Evolutionary conservation across 1,139 yeast genomes (phyloP), one percentile per base, ranked within the genome.

Genomic region (Chernovozyma sophiae-reginae): DNA sequence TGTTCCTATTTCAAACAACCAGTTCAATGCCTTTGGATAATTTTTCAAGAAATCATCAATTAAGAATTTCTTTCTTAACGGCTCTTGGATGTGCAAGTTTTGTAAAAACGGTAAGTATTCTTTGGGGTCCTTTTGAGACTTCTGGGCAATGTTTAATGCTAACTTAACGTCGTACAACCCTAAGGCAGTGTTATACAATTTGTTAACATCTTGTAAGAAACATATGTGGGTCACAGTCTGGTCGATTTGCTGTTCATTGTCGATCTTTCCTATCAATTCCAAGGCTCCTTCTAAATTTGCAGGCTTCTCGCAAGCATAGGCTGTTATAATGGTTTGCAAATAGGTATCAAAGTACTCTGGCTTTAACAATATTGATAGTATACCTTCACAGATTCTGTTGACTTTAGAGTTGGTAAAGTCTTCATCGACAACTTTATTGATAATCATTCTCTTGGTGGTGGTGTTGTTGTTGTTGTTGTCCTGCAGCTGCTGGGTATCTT

Each of bases 81-180:
- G 80, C 1, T 75, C 67, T 56, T 83, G 85, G 26, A 76, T 75
- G 47, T 86, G 85, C 39, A 94, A 68, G 38, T 79, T 74, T 52
- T 89, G 96, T 47, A 94, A 69, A 58, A 92, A 94, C 36, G 98
- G 97, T 37, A 94, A 65, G 52, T 92, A 94, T 58, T 94, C 99
- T 53, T 90, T 87, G 20, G 99, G 99, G 63, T 94, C 99, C 72
- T 84, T 89, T 59, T 92, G 97, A 0, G 97, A 89, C 54, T 89
- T 92, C 57, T 94, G 97, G 0, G 98, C 98, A 45, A 94, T 81
- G 11, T 77, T 72, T 41, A 94, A 69, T 0, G 98, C 78, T 47
- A 90, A 65, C 42, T 81, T 81, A 30, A 94, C 81, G 56, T 92
- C 86, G 53, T 94, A 94, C 25, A 86, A 66, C 1, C 95, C 86